These are phyloP conservation scores for Amoebophrya sp. DNA, from an alignment of 169 alveolate genomes.

Conservation along the genomic window DNA sequence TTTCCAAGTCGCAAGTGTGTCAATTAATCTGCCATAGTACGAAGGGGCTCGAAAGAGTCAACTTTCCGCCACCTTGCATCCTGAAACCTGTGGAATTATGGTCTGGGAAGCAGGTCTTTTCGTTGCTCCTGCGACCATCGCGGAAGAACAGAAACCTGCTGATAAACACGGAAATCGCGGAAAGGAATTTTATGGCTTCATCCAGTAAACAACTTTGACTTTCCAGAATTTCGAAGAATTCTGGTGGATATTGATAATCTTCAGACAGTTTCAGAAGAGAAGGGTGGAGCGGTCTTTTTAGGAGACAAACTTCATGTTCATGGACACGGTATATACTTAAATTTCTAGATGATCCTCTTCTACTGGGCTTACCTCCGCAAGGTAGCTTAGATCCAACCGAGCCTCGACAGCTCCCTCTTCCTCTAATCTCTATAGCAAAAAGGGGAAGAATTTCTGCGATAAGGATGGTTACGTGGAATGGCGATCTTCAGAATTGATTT, in stretches of 20 bases:
- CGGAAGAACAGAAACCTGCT: conserved; percentile 55
- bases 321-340: too few relatives aligned
- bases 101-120: conserved; percentile 96
- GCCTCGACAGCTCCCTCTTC: too few relatives aligned
- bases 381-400: too few relatives aligned
- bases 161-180: conserved; percentile 50
- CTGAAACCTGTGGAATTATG: conserved; percentile 91
- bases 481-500: conserved; percentile 85
- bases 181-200: conserved; percentile 36
- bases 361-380: too few relatives aligned
- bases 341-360: too few relatives aligned
- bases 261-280: too few relatives aligned
- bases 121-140: conserved; percentile 85
- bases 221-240: too few relatives aligned
- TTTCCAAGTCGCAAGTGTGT: conserved; percentile 81
- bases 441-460: conserved; percentile 60
- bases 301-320: too few relatives aligned
- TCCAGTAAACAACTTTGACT: not conserved
- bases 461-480: conserved; percentile 93
- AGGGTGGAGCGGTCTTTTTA: too few relatives aligned
- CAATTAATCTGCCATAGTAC: conserved; percentile 48
- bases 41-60: conserved; percentile 40
- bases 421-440: conserved; percentile 41
- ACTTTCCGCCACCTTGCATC: conserved; percentile 87
- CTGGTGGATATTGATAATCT: too few relatives aligned